Evolutionary conservation across 2,329 filamentous ascomycete genomes (phyloP).

Genomic region (Fusarium pseudoanthophilum): DNA sequence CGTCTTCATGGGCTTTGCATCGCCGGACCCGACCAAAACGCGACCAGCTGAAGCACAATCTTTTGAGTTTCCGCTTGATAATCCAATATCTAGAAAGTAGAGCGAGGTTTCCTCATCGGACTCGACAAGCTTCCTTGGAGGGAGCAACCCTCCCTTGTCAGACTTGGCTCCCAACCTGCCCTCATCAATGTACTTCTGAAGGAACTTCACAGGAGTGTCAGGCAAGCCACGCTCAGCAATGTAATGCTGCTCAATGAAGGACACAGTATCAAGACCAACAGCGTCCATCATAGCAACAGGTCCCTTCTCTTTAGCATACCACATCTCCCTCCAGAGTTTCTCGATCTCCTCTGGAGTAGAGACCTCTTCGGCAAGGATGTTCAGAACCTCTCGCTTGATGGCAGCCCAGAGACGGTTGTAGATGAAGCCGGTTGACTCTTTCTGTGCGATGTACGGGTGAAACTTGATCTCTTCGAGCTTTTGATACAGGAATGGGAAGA

Average conservation of each 20-base stretch:
- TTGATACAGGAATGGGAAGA: neutral
- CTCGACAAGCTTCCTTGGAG: accelerated
- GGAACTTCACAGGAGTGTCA: neutral
- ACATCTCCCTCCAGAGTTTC: slow-evolving; percentile 12
- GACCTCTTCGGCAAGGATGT: neutral
- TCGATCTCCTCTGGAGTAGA: slow-evolving; percentile 8
- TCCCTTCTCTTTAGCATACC: neutral
- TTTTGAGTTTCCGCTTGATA: accelerated
- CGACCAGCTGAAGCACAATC: neutral
- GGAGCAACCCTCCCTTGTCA: neutral
- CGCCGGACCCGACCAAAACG: neutral
- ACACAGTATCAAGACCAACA: slow-evolving; percentile 12
- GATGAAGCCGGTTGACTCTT: slow-evolving; percentile 19
- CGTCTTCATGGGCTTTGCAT: neutral
- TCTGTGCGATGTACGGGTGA: neutral
- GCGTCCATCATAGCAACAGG: slow-evolving; percentile 10
- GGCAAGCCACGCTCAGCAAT: neutral
- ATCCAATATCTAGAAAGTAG: neutral
- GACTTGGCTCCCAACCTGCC: slow-evolving; percentile 11
- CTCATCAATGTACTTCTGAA: slow-evolving; percentile 1
- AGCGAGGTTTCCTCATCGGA: accelerated
- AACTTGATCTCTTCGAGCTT: slow-evolving; percentile 1
- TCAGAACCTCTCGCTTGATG: slow-evolving; percentile 7
- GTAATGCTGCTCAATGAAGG: slow-evolving; percentile 17
- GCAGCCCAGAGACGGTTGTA: slow-evolving; percentile 15